Conservation (phyloP, 345 rosid species). For the Firmiana major region DNA sequence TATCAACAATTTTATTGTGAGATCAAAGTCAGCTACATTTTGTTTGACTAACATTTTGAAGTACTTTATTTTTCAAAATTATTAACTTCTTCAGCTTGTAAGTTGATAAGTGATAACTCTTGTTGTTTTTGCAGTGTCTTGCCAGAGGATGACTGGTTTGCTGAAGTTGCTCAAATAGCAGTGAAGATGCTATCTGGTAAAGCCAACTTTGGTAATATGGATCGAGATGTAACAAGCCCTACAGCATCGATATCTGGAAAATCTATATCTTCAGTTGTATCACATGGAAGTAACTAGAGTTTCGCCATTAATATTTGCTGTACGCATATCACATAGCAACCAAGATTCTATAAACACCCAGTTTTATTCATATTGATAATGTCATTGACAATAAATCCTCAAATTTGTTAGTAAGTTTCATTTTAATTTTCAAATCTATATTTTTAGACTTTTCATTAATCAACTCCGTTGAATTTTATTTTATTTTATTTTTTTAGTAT, state of each 20-base stretch:
- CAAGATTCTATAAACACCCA: neutral
- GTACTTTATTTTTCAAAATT: neutral
- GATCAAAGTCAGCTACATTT: neutral
- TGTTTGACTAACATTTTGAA: neutral
- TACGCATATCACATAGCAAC: neutral
- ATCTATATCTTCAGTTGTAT: conserved; percentile 29
- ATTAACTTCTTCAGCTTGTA: neutral
- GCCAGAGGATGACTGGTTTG: conserved; percentile 96
- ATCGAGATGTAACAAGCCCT: conserved; percentile 60
- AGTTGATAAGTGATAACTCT: neutral
- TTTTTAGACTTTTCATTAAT: too few species aligned
- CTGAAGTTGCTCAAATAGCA: conserved; percentile 84
- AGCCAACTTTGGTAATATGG: conserved; percentile 45
- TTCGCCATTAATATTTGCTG: conserved; percentile 1
- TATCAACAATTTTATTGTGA: neutral
- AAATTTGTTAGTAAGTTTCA: too few species aligned
- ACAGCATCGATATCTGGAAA: conserved; percentile 33
- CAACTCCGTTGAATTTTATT: too few species aligned
- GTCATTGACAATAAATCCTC: too few species aligned
- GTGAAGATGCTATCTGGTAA: conserved; percentile 72
- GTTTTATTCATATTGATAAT: too few species aligned
- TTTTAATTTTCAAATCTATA: too few species aligned
- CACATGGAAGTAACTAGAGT: conserved; percentile 41
- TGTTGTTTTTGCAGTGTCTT: conserved; percentile 40
- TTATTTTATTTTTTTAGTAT: too few species aligned